Evolutionary conservation across 192 early-diverging fungal genomes (phyloP), one percentile per base, ranked within the genome.

Genomic region (Gonapodya prolifera): DNA sequence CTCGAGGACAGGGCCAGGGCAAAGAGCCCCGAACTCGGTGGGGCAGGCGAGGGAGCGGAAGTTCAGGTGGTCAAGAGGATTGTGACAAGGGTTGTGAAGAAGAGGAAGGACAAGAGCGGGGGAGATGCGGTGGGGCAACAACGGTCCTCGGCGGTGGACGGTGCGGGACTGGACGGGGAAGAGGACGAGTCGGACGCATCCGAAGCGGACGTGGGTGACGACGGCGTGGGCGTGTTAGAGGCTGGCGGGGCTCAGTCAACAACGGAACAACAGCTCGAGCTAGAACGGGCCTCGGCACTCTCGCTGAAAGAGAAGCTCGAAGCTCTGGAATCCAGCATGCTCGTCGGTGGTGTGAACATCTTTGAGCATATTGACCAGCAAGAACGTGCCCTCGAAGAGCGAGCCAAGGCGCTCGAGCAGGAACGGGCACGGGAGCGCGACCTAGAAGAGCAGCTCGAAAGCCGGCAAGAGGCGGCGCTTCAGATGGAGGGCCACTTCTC

Each of bases 401-500:
- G 81, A 28, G 81, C 82, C 75, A n/a, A 79, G n/a, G 77, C 79
- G 34, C 30, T 90, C 1, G 79, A 83, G 76, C 85, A 88, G 69
- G 82, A 87, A 70, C 78, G 81, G 28, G 35, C 80, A 18, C 74
- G 82, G 32, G 85, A 89, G 69, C 82, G 87, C 16, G 82, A 85
- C 36, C 78, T 90, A 34, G 80, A 83, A 70, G 73, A 81, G 34
- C 79, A 85, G 74, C 77, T 90, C 8, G 89, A 90, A 76, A 45
- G 35, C 1, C 76, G 80, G 35, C 88, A 90, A 79, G 89, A 90
- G 80, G 83, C 80, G 1, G 86, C 87, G 35, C 76, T 90, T 1
- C 85, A 86, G 76, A 83, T 88, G 79, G 89, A 90, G 79, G 89
- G 88, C 77, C 81, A 83, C 77, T 90, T 87, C 79, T 85, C 86